Evolutionary conservation across 148 eudicot genomes (phyloP).

Genomic region (Chenopodium suecicum): DNA sequence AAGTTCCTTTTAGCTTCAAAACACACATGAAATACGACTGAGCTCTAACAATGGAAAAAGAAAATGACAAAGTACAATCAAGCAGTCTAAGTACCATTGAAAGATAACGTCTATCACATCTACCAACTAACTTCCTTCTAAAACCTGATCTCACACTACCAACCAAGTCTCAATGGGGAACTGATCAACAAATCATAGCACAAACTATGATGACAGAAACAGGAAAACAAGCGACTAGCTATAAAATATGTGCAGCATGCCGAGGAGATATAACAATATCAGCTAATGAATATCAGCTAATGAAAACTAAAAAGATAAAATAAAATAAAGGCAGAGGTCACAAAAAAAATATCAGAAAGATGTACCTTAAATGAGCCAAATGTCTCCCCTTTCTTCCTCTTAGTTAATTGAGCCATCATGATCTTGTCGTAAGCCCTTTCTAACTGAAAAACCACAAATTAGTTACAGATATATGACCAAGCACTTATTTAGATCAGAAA

Average conservation of each 20-base stretch:
- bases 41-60: not conserved
- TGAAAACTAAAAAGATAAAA: not conserved
- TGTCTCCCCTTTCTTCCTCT: slow-evolving; percentile 87
- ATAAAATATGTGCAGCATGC: not conserved
- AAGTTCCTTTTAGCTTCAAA: not conserved
- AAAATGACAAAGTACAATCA: not conserved
- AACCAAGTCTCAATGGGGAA: not conserved
- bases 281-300: not conserved
- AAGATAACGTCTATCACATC: not conserved
- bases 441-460: slow-evolving; percentile 49
- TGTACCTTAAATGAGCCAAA: slow-evolving; percentile 77
- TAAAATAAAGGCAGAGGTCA: not conserved
- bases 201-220: not conserved
- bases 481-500: not conserved
- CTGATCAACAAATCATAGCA: not conserved
- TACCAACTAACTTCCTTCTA: not conserved
- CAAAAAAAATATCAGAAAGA: not conserved
- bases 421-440: slow-evolving; percentile 90
- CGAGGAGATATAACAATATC: not conserved
- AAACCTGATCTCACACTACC: not conserved
- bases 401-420: slow-evolving; percentile 81
- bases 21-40: not conserved
- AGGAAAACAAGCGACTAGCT: not conserved
- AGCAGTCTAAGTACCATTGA: not conserved
- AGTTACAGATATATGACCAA: not conserved